A percentile compares a stretch with the other conserved stretches of the same genome.
Conservation (phyloP, 75 land plant genomes). For the Larix kaempferi region DNA sequence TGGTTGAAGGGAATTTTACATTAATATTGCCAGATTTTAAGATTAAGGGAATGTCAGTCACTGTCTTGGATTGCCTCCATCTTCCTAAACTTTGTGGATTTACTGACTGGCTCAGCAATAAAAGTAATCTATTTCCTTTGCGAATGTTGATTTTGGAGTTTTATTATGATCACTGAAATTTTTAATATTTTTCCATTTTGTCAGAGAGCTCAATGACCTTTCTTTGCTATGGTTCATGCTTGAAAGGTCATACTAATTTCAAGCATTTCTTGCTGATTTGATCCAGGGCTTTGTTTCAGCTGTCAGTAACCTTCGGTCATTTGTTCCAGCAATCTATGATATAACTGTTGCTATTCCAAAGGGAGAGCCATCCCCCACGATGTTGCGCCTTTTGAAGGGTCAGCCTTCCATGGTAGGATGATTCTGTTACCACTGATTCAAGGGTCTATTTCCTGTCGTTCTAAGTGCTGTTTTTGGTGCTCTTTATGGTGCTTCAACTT, state of each 20-base stretch:
- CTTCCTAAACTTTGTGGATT: background rate
- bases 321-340: conserved; percentile 56
- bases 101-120: background rate
- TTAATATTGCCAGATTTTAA: background rate
- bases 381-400: conserved; percentile 37
- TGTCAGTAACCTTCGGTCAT: conserved; percentile 36
- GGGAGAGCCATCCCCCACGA: conserved; percentile 38
- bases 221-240: background rate
- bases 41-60: background rate
- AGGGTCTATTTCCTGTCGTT: background rate
- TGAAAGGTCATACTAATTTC: background rate
- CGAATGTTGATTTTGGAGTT: background rate
- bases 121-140: background rate
- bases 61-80: background rate
- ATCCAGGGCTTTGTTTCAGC: conserved; percentile 58
- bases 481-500: no score
- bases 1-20: background rate
- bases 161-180: background rate
- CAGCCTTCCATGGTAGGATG: conserved; percentile 44
- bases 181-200: background rate
- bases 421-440: background rate
- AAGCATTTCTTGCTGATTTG: background rate
- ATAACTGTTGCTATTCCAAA: conserved; percentile 44
- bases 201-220: background rate
- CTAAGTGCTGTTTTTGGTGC: no score